Evolutionary conservation across 768 basidiomycete species (phyloP).

Genomic region (Cyclocybe cylindracea): DNA sequence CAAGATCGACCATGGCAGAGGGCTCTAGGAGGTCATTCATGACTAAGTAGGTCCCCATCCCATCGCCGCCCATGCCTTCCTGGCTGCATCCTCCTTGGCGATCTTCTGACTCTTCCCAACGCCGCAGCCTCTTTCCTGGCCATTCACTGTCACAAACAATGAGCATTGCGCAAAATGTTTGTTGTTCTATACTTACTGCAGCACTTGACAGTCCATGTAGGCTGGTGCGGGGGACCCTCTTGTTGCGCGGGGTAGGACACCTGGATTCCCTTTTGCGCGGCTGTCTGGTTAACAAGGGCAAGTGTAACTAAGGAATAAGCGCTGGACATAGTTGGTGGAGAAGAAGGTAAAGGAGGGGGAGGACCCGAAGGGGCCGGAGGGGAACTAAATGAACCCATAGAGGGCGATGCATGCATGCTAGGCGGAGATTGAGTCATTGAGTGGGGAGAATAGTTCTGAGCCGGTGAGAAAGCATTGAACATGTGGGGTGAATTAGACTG

Average conservation of each 20-base stretch:
- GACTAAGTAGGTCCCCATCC: constrained; percentile 46
- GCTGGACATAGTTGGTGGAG: constrained; percentile 5
- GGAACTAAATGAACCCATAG: background rate
- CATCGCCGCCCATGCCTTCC: constrained; percentile 52
- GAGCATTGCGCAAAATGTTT: background rate
- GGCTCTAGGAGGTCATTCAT: constrained; percentile 17
- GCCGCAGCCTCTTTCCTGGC: constrained; percentile 48
- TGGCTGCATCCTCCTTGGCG: constrained; percentile 73
- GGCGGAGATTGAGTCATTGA: background rate
- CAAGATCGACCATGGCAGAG: constrained; percentile 24
- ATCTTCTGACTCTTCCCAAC: constrained; percentile 59
- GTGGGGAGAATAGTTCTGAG: background rate
- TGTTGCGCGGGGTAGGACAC: constrained; percentile 51
- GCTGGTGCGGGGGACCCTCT: constrained; percentile 53
- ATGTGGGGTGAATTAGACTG: constrained; percentile 2
- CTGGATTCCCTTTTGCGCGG: constrained; percentile 41
- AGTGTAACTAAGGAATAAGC: constrained; percentile 36
- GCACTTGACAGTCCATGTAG: constrained; percentile 59
- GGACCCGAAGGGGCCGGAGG: background rate
- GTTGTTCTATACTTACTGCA: constrained; percentile 36
- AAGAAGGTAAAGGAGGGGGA: background rate
- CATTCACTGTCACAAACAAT: constrained; percentile 43
- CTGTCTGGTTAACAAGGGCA: constrained; percentile 55
- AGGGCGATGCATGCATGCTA: too few species aligned
- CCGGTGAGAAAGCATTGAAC: background rate